A percentile compares a stretch with the other conserved stretches of the same genome.
phyloP scores from a whole-genome alignment of 2,329 filamentous ascomycete species.

The Aspergillus ustus region DNA sequence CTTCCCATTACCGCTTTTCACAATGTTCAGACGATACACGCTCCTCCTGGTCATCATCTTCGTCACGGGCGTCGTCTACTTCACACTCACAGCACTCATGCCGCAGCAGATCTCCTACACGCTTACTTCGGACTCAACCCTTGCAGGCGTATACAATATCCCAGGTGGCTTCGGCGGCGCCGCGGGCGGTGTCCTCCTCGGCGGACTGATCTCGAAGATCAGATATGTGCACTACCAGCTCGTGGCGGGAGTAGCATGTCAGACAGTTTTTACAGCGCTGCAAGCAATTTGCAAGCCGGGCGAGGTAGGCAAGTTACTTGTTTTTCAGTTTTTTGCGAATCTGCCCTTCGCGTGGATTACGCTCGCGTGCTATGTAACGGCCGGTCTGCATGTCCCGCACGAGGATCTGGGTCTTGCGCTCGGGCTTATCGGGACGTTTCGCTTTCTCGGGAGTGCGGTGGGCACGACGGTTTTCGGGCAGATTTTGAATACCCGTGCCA shows the following conservation, averaged over 20 bases:
- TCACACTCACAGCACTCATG: not conserved
- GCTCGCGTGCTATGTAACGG: not conserved
- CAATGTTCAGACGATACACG: not conserved
- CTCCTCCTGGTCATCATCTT: conserved; percentile 1
- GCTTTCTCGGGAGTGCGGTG: not conserved
- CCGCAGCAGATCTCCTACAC: not conserved
- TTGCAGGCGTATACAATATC: not conserved
- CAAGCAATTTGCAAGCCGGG: not conserved
- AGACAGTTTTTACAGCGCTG: not conserved
- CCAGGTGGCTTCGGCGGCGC: not conserved
- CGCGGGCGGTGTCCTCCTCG: not conserved
- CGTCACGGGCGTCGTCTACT: not conserved
- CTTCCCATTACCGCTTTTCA: not conserved
- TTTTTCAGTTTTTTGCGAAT: not conserved
- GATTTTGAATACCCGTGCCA: not conserved
- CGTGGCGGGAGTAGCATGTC: not conserved
- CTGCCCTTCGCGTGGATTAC: conserved; percentile 2
- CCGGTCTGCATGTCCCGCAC: not conserved
- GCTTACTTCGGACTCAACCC: not conserved
- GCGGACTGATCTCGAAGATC: not conserved
- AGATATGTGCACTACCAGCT: not conserved
- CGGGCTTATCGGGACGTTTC: not conserved
- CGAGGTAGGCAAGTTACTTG: not conserved
- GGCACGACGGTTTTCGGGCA: not conserved
- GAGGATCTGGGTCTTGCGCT: conserved; percentile 6